phyloP scores from a whole-genome alignment of 2,329 filamentous ascomycete species.

The Rhynchosporium secalis region DNA sequence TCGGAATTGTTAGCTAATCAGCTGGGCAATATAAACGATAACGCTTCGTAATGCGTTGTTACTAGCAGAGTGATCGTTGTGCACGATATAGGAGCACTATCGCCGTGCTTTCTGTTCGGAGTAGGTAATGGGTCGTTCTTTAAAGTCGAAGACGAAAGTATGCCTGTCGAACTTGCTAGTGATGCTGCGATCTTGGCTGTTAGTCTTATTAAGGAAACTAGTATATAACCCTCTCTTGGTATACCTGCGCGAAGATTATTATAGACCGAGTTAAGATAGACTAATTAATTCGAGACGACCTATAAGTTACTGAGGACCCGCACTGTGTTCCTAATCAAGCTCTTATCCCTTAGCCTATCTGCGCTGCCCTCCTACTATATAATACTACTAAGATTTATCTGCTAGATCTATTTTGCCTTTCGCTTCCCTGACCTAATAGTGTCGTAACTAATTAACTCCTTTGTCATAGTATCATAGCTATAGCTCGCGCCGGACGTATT shows the following conservation, averaged over 20 bases:
- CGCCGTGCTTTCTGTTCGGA: no score
- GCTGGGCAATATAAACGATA: no score
- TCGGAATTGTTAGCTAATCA: no score
- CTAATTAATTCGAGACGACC: background rate
- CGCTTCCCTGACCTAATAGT: conserved; percentile 57
- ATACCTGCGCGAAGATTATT: background rate
- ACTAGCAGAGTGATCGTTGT: no score
- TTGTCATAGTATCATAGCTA: conserved; percentile 61
- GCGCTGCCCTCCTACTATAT: conserved; percentile 80
- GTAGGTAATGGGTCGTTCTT: no score
- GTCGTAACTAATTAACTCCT: conserved; percentile 72
- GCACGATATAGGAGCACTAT: no score
- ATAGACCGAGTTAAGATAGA: background rate
- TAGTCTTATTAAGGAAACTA: no score
- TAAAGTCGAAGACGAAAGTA: no score
- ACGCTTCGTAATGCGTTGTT: no score
- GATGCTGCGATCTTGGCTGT: no score
- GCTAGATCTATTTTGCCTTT: conserved; percentile 67
- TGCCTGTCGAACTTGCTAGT: no score
- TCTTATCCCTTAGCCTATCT: conserved; percentile 48
- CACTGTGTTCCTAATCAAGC: background rate
- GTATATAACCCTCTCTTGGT: no score
- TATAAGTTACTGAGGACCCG: background rate
- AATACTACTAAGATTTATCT: conserved; percentile 65
- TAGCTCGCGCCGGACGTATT: conserved; percentile 61